Evolutionary conservation across 2,329 filamentous ascomycete genomes (phyloP).

Genomic region (Bertia moriformis): DNA sequence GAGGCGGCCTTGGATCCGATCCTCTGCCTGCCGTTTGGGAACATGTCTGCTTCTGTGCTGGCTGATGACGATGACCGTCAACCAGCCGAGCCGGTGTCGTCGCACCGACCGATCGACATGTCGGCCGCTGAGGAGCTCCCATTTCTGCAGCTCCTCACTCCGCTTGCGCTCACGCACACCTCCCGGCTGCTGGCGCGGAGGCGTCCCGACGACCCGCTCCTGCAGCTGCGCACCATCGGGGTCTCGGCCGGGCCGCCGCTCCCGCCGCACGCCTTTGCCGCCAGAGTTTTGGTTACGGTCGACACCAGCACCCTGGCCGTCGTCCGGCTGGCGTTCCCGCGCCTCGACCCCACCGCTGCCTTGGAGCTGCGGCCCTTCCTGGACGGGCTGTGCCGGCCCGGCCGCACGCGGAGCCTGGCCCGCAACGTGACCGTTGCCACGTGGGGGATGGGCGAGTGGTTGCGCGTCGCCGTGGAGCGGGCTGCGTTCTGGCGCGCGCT

Average conservation of each 20-base stretch:
- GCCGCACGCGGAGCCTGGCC: slow-evolving; percentile 26
- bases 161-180: slow-evolving; percentile 44
- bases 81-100: slow-evolving; percentile 30
- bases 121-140: slow-evolving; percentile 49
- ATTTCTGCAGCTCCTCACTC: slow-evolving; percentile 58
- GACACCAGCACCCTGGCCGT: slow-evolving; percentile 36
- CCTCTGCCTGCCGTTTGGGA: slow-evolving; percentile 34
- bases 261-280: slow-evolving; percentile 40
- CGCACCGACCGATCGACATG: slow-evolving; percentile 52
- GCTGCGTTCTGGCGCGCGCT: slow-evolving; percentile 48
- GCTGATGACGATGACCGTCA: slow-evolving; percentile 16
- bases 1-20: slow-evolving; percentile 34
- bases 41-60: slow-evolving; percentile 13
- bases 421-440: slow-evolving; percentile 43
- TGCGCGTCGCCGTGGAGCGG: slow-evolving; percentile 41
- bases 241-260: slow-evolving; percentile 24
- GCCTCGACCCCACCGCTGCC: slow-evolving; percentile 41
- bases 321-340: slow-evolving; percentile 32
- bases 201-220: slow-evolving; percentile 12
- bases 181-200: slow-evolving; percentile 26
- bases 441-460: slow-evolving; percentile 59
- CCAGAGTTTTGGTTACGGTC: slow-evolving; percentile 42
- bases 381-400: slow-evolving; percentile 17
- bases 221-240: slow-evolving; percentile 41
- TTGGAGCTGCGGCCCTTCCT: slow-evolving; percentile 41